A percentile compares a stretch with the other conserved stretches of the same genome.
These are phyloP conservation scores for Dionaea muscipula DNA, from an alignment of 179 eudicot species.

Conservation along the genomic window DNA sequence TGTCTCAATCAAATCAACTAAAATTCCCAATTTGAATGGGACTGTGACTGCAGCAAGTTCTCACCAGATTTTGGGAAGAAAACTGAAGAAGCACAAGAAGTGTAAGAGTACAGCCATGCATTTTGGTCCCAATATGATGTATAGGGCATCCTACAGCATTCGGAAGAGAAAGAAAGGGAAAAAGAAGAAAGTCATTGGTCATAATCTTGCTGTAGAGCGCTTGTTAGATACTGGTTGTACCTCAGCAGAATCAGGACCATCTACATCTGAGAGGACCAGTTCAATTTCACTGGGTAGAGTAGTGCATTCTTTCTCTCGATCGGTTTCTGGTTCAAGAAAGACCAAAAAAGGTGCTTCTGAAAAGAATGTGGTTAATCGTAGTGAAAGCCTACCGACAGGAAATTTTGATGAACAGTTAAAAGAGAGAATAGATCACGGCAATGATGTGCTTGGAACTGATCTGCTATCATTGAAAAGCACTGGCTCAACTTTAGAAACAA, in stretches of 20 bases:
- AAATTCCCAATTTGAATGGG: slow-evolving; percentile 4
- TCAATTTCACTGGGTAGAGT: slow-evolving; percentile 1
- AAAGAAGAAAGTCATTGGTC: slow-evolving; percentile 20
- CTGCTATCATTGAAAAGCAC: slow-evolving; percentile 12
- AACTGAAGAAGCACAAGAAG: slow-evolving; percentile 25
- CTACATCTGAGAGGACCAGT: slow-evolving; percentile 27
- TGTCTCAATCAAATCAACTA: slow-evolving; percentile 8
- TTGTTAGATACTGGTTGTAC: slow-evolving; percentile 13
- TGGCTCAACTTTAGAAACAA: slow-evolving; percentile 8
- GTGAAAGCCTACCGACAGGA: slow-evolving; percentile 3
- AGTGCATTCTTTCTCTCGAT: slow-evolving; percentile 10
- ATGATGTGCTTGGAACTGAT: slow-evolving; percentile 20
- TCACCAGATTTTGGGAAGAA: slow-evolving; percentile 11
- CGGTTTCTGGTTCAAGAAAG: slow-evolving; percentile 12
- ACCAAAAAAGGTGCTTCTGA: slow-evolving; percentile 10
- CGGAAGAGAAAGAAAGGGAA: slow-evolving; percentile 46
- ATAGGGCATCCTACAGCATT: slow-evolving; percentile 28
- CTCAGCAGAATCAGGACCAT: slow-evolving; percentile 25
- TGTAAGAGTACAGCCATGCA: slow-evolving; percentile 21
- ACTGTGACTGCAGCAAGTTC: slow-evolving; percentile 1
- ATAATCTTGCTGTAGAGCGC: slow-evolving; percentile 13
- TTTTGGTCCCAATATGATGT: slow-evolving; percentile 50
- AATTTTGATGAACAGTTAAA: slow-evolving; percentile 14
- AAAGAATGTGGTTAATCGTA: slow-evolving; percentile 7
- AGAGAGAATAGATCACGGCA: slow-evolving; percentile 18